phyloP scores from a whole-genome alignment of 2,329 filamentous ascomycete species.

The Colletotrichum nymphaeae region DNA sequence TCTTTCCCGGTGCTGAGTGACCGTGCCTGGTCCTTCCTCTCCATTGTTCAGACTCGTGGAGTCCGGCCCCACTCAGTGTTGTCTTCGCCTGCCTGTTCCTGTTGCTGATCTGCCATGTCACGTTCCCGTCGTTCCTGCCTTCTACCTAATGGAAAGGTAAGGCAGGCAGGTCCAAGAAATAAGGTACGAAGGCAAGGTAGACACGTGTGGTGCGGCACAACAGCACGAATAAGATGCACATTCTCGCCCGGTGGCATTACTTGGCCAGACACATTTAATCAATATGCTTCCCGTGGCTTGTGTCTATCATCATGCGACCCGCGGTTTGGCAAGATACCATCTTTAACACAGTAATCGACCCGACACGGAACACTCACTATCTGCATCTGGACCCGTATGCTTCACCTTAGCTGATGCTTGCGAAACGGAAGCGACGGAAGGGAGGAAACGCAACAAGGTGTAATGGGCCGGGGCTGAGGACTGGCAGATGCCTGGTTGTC shows the following conservation, averaged over 20 bases:
- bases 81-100: constrained; percentile 6
- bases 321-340: no score
- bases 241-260: not conserved
- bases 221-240: not conserved
- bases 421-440: constrained; percentile 25
- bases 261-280: not conserved
- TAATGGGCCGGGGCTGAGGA: not conserved
- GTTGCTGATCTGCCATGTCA: not conserved
- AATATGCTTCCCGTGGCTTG: constrained; percentile 7
- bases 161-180: not conserved
- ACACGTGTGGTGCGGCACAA: not conserved
- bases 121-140: not conserved
- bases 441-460: constrained; percentile 3
- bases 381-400: not conserved
- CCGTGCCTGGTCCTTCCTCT: not conserved
- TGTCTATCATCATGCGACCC: not conserved
- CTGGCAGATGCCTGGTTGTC: constrained; percentile 6
- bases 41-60: not conserved
- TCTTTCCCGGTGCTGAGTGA: not conserved
- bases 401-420: not conserved
- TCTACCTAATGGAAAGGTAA: not conserved
- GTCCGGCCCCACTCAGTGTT: not conserved
- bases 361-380: not conserved
- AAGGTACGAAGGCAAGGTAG: not conserved
- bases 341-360: no score